These are phyloP conservation scores for Metschnikowia matae DNA, from an alignment of 805 yeast genomes.

Conservation along the genomic window DNA sequence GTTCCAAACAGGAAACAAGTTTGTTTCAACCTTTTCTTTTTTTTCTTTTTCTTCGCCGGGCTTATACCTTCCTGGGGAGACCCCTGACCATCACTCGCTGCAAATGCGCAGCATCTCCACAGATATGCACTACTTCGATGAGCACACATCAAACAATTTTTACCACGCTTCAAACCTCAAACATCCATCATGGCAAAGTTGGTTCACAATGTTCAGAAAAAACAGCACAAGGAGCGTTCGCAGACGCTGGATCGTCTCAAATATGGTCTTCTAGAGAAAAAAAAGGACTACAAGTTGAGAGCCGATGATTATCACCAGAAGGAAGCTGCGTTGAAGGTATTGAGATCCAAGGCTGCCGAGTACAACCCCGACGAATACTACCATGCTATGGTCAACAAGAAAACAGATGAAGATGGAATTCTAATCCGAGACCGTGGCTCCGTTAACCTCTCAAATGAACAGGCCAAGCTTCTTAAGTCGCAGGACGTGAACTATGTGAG, in stretches of 20 bases:
- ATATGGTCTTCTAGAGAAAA: slow-evolving; percentile 88
- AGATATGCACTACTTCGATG: slow-evolving; percentile 14
- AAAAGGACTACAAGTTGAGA: slow-evolving; percentile 49
- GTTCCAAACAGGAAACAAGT: too few relatives aligned
- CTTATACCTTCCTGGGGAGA: too few relatives aligned
- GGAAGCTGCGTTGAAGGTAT: slow-evolving; percentile 61
- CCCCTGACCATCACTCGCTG: neutral
- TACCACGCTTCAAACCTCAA: neutral
- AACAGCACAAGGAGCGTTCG: slow-evolving; percentile 91
- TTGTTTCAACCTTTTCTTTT: too few relatives aligned
- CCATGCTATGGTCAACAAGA: slow-evolving; percentile 79
- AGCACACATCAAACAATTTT: slow-evolving; percentile 6
- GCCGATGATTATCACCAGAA: slow-evolving; percentile 57
- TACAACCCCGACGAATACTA: slow-evolving; percentile 95
- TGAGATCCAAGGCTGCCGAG: slow-evolving; percentile 65
- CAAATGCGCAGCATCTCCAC: slow-evolving; percentile 2
- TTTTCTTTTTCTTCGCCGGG: too few relatives aligned
- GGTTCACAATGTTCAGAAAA: slow-evolving; percentile 90
- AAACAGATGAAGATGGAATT: slow-evolving; percentile 69
- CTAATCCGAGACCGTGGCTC: slow-evolving; percentile 61
- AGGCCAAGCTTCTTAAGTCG: slow-evolving; percentile 77
- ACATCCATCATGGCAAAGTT: slow-evolving; percentile 57
- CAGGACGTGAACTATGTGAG: slow-evolving; percentile 88
- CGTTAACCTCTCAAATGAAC: slow-evolving; percentile 58
- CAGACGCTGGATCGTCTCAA: slow-evolving; percentile 72